Conservation (phyloP, 495 filamentous ascomycete species). For the Neurospora intermedia region DNA sequence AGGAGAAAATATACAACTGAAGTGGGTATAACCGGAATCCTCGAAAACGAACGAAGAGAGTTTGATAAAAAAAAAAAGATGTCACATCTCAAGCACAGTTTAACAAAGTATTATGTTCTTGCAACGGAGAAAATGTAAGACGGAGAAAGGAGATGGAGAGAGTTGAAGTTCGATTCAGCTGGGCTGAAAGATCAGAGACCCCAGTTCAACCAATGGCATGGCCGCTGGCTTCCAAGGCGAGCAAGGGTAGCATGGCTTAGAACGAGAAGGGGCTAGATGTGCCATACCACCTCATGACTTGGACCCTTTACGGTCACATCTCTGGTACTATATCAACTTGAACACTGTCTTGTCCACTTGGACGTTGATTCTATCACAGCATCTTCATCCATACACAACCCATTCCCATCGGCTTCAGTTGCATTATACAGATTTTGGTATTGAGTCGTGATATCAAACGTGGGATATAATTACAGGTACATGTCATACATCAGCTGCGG, state of each 20-base stretch:
- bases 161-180: constrained; percentile 3
- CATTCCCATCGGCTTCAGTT: not conserved
- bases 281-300: not conserved
- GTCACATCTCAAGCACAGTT: not conserved
- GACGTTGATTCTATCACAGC: not conserved
- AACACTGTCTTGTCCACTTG: not conserved
- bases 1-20: not conserved
- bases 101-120: not conserved
- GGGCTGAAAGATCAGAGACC: not conserved
- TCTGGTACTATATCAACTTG: not conserved
- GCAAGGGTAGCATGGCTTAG: not conserved
- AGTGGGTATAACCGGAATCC: not conserved
- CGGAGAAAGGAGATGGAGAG: not conserved
- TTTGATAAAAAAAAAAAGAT: not conserved
- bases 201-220: constrained; percentile 4
- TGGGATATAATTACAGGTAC: not conserved
- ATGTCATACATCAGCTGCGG: not conserved
- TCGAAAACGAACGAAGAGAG: not conserved
- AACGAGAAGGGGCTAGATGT: not conserved
- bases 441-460: not conserved
- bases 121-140: not conserved
- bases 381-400: not conserved
- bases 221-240: not conserved
- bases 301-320: not conserved
- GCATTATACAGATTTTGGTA: not conserved